These are phyloP conservation scores for Guadua angustifolia DNA, from an alignment of 176 grass and related monocot species.

Conservation along the genomic window DNA sequence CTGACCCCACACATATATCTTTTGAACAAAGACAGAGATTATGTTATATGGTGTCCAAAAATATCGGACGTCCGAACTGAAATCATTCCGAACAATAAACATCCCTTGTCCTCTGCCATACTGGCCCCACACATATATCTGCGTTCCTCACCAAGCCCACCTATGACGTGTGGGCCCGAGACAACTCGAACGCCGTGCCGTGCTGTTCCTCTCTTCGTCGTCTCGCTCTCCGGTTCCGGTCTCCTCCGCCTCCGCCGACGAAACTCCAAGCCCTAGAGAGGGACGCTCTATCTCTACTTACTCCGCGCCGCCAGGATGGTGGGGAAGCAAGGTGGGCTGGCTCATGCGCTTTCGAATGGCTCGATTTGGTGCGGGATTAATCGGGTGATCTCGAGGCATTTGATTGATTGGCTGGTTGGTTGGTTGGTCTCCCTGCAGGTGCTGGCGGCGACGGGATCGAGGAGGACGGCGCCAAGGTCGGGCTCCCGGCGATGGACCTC, in stretches of 20 bases:
- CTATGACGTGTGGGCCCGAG: background rate
- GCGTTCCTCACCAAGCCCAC: background rate
- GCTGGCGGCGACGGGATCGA: background rate
- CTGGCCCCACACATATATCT: background rate
- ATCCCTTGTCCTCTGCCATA: background rate
- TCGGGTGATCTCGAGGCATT: background rate
- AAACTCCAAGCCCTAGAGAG: too few relatives aligned
- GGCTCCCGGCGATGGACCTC: constrained; percentile 48
- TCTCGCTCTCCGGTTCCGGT: background rate
- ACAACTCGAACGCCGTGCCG: background rate
- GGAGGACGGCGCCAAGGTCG: constrained; percentile 37
- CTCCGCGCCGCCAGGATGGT: constrained; percentile 3
- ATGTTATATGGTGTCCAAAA: too few relatives aligned
- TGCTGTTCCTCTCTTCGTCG: too few relatives aligned
- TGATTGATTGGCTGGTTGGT: background rate
- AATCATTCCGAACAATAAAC: too few relatives aligned
- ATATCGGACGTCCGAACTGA: too few relatives aligned
- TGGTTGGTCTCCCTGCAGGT: constrained; percentile 12
- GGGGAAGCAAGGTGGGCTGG: constrained; percentile 35
- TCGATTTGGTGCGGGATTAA: background rate
- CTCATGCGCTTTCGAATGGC: background rate
- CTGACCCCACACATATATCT: too few relatives aligned
- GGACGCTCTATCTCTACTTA: background rate
- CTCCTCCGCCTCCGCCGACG: background rate
- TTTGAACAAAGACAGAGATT: too few relatives aligned